Evolutionary conservation across 345 rosid species (phyloP).

Genomic region (Microthlaspi erraticum): DNA sequence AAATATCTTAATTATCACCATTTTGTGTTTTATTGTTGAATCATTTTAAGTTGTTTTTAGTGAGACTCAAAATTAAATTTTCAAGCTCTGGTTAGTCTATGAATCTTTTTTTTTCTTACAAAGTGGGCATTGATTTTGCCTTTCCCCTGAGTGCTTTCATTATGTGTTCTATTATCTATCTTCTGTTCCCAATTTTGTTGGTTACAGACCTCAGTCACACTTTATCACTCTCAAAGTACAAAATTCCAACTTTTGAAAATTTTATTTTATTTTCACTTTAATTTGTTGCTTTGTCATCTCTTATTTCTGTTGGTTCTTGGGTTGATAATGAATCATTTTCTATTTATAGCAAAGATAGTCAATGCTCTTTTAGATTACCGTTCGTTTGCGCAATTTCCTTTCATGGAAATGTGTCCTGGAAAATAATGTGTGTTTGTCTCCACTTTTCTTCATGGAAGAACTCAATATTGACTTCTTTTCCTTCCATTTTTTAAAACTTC

Average conservation of each 20-base stretch:
- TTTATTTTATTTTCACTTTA: conserved; percentile 14
- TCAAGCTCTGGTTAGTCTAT: conserved; percentile 18
- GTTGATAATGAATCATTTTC: conserved; percentile 40
- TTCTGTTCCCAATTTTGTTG: conserved; percentile 34
- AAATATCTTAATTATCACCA: conserved; percentile 40
- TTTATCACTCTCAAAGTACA: conserved; percentile 42
- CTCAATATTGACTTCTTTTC: conserved; percentile 28
- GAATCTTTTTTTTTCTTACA: neutral
- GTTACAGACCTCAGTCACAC: conserved; percentile 44
- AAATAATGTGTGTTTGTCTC: conserved; percentile 40
- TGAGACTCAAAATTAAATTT: conserved; percentile 35
- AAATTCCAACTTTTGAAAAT: conserved; percentile 26
- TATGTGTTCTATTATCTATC: conserved; percentile 41
- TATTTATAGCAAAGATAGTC: conserved; percentile 36
- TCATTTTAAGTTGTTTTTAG: conserved; percentile 47
- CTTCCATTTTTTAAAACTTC: neutral
- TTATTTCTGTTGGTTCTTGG: conserved; percentile 26
- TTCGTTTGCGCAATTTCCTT: conserved; percentile 26
- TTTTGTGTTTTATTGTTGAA: neutral
- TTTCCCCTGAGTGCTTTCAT: conserved; percentile 39
- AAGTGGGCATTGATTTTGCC: conserved; percentile 21
- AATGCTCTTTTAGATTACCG: conserved; percentile 35
- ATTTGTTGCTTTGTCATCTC: conserved; percentile 13
- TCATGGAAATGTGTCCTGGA: conserved; percentile 28
- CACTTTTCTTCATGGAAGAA: conserved; percentile 24